Base-by-base conservation (phyloP, 2,329 filamentous ascomycete genomes). In the Colletotrichum sp. region DNA sequence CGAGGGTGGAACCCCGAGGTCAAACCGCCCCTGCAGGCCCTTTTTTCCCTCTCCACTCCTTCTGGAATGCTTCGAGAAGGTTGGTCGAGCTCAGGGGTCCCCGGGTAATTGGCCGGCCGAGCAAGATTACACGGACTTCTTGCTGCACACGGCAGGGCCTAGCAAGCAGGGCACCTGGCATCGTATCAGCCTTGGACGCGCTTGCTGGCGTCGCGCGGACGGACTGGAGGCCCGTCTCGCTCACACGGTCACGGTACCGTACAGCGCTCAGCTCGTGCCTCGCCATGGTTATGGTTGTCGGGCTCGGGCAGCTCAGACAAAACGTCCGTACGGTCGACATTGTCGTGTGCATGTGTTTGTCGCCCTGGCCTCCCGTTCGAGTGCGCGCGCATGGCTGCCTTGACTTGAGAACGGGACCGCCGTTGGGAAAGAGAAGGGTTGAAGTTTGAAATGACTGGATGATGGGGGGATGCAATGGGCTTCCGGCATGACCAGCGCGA, bases 31-130 rank as follows among this genome's bases (percentile, higher is more conserved):
- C 39, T 74, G 73, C 60, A 55, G 69, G 60, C 16, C 39, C 57
- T 59, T 36, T 49, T 60, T 68, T 26, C 24, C 36, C 65, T 24
- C 44, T 59, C 75, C 75, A 67, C 67, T 72, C 69, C 67, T 77
- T 76, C 74, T 66, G 60, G 44, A 76, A 68, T 74, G 52, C 74
- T 76, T 77, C 76, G 69, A 77, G 76, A 77, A 77, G 70, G 69
- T 68, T 74, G 60, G 60, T 60, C 64, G 30, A 32, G 16, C 24
- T 60, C 70, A 69, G 62, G 73, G 64, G n/a, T 52, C 62, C 65
- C 74, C 55, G 28, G 73, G 60, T 62, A 59, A 76, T 67, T 67
- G 62, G 26, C 52, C 52, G 57, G 64, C 68, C 55, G 52, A 39
- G 70, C 65, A 76, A 76, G 62, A 77, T 77, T 70, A 77, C 69